phyloP scores from a whole-genome alignment of 257 asterid species.

The Salvia miltiorrhiza region DNA sequence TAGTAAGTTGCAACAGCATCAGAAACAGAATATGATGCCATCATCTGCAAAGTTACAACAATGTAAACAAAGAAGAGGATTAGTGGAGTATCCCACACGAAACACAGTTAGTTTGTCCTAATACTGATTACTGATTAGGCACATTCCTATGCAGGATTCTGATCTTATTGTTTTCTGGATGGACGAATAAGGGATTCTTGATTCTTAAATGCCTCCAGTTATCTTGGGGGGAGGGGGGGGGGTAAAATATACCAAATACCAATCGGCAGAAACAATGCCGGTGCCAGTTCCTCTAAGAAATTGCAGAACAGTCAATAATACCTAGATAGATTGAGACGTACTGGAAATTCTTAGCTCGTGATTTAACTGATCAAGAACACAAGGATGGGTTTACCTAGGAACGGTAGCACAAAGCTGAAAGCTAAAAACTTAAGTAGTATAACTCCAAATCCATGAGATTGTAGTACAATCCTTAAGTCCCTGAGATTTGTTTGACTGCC shows the following conservation, averaged over 20 bases:
- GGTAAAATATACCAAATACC: constrained; percentile 8
- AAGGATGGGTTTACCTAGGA: not conserved
- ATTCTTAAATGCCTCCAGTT: not conserved
- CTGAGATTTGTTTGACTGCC: not conserved
- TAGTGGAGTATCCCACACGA: constrained; percentile 10
- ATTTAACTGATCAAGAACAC: not conserved
- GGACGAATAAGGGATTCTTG: constrained; percentile 4
- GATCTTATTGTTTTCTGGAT: constrained; percentile 11
- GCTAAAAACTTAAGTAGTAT: not conserved
- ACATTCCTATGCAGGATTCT: constrained; percentile 6
- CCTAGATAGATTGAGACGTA: not conserved
- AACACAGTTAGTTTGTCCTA: constrained; percentile 10
- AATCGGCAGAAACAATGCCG: not conserved
- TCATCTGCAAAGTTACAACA: constrained; percentile 70
- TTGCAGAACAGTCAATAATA: not conserved
- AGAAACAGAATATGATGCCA: constrained; percentile 99
- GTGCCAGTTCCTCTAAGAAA: constrained; percentile 15
- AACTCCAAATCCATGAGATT: constrained; percentile 5
- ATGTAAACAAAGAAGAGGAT: constrained; percentile 4
- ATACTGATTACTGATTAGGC: not conserved
- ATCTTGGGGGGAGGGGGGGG: not conserved
- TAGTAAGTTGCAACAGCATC: constrained; percentile 98
- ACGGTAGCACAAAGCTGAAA: not conserved
- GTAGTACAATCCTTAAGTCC: not conserved
- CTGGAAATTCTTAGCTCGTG: not conserved